phyloP scores from a whole-genome alignment of 495 filamentous ascomycete genomes.

The Tuber borchii region DNA sequence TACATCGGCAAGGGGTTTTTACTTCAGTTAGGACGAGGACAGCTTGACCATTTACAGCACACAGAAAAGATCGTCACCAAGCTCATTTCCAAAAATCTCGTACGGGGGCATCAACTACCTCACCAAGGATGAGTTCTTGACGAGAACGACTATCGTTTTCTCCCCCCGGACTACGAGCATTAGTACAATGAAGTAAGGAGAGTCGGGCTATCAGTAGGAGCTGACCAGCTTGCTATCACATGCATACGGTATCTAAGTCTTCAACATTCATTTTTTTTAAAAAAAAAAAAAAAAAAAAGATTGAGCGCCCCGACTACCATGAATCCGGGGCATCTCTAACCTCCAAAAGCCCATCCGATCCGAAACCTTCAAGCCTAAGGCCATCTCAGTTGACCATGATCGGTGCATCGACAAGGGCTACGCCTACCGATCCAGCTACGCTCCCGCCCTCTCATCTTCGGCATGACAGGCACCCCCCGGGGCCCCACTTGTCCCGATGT shows the following conservation, averaged over 20 bases:
- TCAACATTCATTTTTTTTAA: constrained; percentile 21
- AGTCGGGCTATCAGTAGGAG: constrained; percentile 45
- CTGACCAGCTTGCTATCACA: constrained; percentile 41
- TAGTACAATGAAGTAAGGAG: constrained; percentile 48
- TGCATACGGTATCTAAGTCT: constrained; percentile 32
- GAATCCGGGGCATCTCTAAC: constrained; percentile 54
- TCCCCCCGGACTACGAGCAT: constrained; percentile 54
- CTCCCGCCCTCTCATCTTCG: constrained; percentile 53
- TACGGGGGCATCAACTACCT: constrained; percentile 54
- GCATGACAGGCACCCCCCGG: constrained; percentile 50
- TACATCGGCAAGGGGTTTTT: constrained; percentile 53
- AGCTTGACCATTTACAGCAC: constrained; percentile 53
- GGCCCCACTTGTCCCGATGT: constrained; percentile 52
- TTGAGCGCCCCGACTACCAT: constrained; percentile 3
- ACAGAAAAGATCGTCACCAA: constrained; percentile 49
- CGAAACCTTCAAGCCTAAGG: constrained; percentile 50
- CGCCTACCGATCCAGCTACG: constrained; percentile 56
- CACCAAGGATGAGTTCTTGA: constrained; percentile 60
- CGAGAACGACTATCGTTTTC: constrained; percentile 48
- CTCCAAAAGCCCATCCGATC: constrained; percentile 51
- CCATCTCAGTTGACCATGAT: constrained; percentile 56
- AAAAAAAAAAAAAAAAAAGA: too few species aligned
- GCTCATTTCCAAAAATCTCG: constrained; percentile 52
- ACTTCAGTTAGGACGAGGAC: constrained; percentile 53
- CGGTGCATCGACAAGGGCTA: constrained; percentile 55